These are phyloP conservation scores for Ustilago nuda DNA, from an alignment of 1,284 basidiomycete genomes.

Conservation along the genomic window DNA sequence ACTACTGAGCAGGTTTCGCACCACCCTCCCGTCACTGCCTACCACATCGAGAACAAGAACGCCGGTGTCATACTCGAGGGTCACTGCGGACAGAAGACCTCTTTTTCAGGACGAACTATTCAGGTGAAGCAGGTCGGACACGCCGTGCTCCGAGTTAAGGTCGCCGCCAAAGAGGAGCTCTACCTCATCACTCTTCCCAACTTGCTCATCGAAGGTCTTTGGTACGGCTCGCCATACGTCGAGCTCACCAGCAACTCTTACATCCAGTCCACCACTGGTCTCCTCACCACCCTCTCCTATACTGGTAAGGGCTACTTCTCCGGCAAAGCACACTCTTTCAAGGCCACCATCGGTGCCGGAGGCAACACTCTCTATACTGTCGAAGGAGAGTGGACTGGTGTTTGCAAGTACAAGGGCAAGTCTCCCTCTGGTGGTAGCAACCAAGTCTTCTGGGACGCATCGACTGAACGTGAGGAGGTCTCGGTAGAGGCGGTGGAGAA, in stretches of 20 bases:
- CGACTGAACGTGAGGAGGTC: constrained; percentile 77
- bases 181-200: constrained; percentile 88
- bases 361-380: constrained; percentile 74
- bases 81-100: constrained; percentile 95
- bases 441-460: constrained; percentile 72
- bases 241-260: constrained; percentile 86
- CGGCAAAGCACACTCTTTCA: constrained; percentile 92
- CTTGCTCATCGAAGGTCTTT: constrained; percentile 70
- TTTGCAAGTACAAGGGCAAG: constrained; percentile 72
- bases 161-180: constrained; percentile 74
- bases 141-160: constrained; percentile 81
- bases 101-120: constrained; percentile 78
- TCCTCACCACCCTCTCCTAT: constrained; percentile 78
- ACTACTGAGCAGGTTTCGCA: constrained; percentile 83
- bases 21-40: constrained; percentile 74
- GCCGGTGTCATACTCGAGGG: constrained; percentile 86
- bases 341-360: constrained; percentile 77
- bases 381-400: constrained; percentile 90
- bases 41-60: constrained; percentile 82
- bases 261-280: constrained; percentile 84
- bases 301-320: constrained; percentile 93
- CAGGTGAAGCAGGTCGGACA: constrained; percentile 96
- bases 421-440: constrained; percentile 59
- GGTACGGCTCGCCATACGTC: constrained; percentile 78
- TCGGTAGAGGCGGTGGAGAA: constrained; percentile 75